Base-by-base conservation (phyloP, 139 green algal species). In the Coelastrella sp. region DNA sequence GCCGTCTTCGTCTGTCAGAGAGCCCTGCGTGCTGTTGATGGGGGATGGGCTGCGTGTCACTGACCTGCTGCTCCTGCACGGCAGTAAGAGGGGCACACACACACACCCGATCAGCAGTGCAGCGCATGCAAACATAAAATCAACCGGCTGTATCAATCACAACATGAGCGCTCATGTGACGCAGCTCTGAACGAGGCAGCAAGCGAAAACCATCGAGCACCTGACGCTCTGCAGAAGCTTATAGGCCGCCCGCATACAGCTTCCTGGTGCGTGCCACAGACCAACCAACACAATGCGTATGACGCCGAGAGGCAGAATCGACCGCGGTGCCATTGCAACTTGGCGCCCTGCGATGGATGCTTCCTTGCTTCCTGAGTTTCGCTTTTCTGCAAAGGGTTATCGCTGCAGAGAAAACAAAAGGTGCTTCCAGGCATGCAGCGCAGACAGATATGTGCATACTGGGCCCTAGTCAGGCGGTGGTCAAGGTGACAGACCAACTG, bases 1-100 rank as follows among this genome's bases (percentile, higher is more conserved):
- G 7, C 23, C 56, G n/a, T 56, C 16, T 76, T 66, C 78, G 82
- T 91, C 64, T 64, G 20, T 59, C 64, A 82, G 16, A n/a, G 71
- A 79, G 59, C 79, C 54, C 57, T 65, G 64, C 65, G 58, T 59
- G 87, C 78, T 87, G 54, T 16, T 56, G 47, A 7, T 56, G 56
- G 47, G 78, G 6, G 61, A 83, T n/a, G 17, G 8, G 65, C 59
- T 23, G 57, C 68, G 17, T 17, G 66, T 56, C n/a, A 64, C 66
- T 32, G 65, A 71, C 65, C 22, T 77, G 76, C 61, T 68, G 74
- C 71, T 13, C 66, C 60, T 68, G 79, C 57, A 68, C 54, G 13
- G 19, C 57, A 68, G 4, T 14, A 71, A 47, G 32, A 47, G 32
- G 32, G 32, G 32, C 32, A 47, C 32, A 47, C 32, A 47, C 32